Percentiles rank a stretch among this genome's conserved stretches.
Conservation (phyloP, 1,284 basidiomycete genomes). For the Volvariella surrecta region DNA sequence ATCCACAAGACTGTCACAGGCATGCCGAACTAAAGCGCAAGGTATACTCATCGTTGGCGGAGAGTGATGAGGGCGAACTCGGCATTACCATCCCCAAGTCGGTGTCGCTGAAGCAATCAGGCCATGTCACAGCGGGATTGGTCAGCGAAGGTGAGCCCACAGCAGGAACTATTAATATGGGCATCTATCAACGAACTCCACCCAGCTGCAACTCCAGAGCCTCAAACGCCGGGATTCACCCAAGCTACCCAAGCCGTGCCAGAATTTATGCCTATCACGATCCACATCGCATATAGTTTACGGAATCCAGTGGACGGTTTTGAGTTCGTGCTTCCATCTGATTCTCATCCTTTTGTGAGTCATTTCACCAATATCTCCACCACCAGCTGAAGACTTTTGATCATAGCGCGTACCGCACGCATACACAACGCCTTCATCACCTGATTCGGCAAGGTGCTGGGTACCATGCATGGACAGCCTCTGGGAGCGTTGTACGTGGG, state of each 20-base stretch:
- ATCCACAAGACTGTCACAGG: constrained; percentile 77
- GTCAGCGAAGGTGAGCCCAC: constrained; percentile 38
- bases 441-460: constrained; percentile 93
- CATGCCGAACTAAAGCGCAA: constrained; percentile 94
- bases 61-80: constrained; percentile 90
- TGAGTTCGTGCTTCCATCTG: constrained; percentile 76
- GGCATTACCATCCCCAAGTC: constrained; percentile 85
- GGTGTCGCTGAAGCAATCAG: constrained; percentile 59
- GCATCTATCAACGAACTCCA: constrained; percentile 1
- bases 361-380: constrained; percentile 1
- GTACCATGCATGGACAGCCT: constrained; percentile 93
- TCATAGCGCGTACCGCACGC: constrained; percentile 84
- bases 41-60: constrained; percentile 83
- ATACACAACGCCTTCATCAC: constrained; percentile 83
- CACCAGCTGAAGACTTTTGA: neutral
- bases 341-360: constrained; percentile 79
- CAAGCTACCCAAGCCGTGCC: constrained; percentile 34
- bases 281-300: constrained; percentile 77
- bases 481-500: constrained; percentile 98
- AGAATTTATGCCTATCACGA: constrained; percentile 72
- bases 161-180: neutral
- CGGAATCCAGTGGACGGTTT: constrained; percentile 80
- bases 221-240: constrained; percentile 54
- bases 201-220: constrained; percentile 68
- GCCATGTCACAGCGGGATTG: constrained; percentile 29